A percentile compares a stretch with the other conserved stretches of the same genome.
Conservation (phyloP, 257 asterid species). For the Penstemon eatonii region DNA sequence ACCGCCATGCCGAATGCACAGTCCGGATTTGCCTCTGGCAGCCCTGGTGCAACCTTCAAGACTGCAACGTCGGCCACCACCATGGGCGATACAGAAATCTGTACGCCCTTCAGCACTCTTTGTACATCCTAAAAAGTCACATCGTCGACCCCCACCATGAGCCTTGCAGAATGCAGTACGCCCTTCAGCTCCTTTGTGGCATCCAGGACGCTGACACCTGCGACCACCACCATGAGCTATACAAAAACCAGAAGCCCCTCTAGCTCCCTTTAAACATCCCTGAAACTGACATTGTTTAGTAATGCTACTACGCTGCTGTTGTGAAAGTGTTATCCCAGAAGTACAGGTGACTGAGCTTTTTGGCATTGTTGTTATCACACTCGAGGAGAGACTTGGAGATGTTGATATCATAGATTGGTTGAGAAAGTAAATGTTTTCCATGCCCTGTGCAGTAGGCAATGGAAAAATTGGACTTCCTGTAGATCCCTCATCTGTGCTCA, state of each 20-base stretch:
- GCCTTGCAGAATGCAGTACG: constrained; percentile 97
- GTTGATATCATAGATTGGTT: constrained; percentile 43
- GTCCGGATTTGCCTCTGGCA: constrained; percentile 85
- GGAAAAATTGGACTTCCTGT: constrained; percentile 37
- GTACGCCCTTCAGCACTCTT: constrained; percentile 96
- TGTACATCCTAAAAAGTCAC: constrained; percentile 85
- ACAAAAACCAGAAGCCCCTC: constrained; percentile 96
- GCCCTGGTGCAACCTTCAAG: constrained; percentile 73
- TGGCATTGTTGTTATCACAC: constrained; percentile 50
- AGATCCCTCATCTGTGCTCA: constrained; percentile 45
- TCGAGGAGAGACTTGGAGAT: constrained; percentile 58
- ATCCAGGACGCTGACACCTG: constrained; percentile 80
- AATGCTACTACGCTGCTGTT: constrained; percentile 59
- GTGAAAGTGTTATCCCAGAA: constrained; percentile 81
- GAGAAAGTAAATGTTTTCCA: constrained; percentile 38
- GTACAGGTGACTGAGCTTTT: constrained; percentile 96
- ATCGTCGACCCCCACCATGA: constrained; percentile 94
- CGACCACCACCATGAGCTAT: constrained; percentile 97
- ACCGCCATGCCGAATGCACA: constrained; percentile 95
- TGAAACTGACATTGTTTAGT: constrained; percentile 77
- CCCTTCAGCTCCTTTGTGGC: constrained; percentile 94
- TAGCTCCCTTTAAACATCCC: constrained; percentile 86
- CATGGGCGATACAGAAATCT: constrained; percentile 88
- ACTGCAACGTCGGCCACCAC: constrained; percentile 91
- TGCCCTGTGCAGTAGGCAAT: constrained; percentile 34